phyloP scores from a whole-genome alignment of 2,329 filamentous ascomycete genomes.

The Neopestalotiopsis clavispora region DNA sequence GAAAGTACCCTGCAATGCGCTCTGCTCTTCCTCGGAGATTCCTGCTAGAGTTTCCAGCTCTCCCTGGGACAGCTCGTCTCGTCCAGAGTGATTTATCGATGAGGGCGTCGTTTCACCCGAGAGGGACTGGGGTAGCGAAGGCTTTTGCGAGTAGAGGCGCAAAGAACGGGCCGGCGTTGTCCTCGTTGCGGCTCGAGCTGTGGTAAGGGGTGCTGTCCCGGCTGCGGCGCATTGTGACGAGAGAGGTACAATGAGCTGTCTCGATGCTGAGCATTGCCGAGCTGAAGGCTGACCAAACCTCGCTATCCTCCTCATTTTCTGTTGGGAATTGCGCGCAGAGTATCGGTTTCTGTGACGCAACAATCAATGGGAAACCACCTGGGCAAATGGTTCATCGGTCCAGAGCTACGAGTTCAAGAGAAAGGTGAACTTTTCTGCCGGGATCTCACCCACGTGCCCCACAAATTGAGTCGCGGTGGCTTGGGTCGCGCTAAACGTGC shows the following conservation, averaged over 20 bases:
- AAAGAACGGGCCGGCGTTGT: conserved; percentile 10
- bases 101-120: not conserved
- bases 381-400: not conserved
- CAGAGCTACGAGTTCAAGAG: not conserved
- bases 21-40: not conserved
- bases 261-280: conserved; percentile 20
- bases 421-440: conserved; percentile 17
- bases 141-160: conserved; percentile 31
- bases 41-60: not conserved
- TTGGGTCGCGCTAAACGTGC: not conserved
- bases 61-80: not conserved
- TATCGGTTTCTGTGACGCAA: not conserved
- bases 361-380: not conserved
- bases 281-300: conserved; percentile 32
- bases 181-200: not conserved
- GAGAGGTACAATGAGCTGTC: conserved; percentile 21
- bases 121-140: conserved; percentile 16
- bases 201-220: conserved; percentile 18
- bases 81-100: not conserved
- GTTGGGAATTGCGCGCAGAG: conserved; percentile 9
- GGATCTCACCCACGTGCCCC: not conserved
- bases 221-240: conserved; percentile 27
- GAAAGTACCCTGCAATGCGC: not conserved
- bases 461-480: not conserved
- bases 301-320: conserved; percentile 36